Evolutionary conservation across 176 grass and related monocot genomes (phyloP).

Genomic region (Alloteropsis semialata): DNA sequence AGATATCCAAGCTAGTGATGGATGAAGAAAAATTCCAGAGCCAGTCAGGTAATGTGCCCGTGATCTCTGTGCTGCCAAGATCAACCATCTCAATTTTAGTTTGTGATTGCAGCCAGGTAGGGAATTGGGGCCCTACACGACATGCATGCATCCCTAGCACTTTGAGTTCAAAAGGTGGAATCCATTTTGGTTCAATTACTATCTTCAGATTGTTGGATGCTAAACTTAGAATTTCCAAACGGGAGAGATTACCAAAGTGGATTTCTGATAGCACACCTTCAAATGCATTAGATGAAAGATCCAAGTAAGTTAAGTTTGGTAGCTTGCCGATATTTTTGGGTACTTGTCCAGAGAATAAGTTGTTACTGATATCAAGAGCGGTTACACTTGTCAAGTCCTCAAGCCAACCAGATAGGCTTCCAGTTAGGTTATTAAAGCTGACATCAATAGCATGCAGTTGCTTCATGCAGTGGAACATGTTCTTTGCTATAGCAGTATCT

Average conservation of each 20-base stretch:
- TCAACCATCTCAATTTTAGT: background rate
- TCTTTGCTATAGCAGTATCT: background rate
- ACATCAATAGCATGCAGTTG: background rate
- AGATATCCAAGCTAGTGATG: background rate
- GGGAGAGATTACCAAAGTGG: background rate
- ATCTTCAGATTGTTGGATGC: background rate
- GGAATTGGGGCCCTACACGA: background rate
- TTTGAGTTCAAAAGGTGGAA: background rate
- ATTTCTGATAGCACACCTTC: background rate
- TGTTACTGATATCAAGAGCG: background rate
- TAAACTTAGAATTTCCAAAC: background rate
- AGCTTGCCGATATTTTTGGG: background rate
- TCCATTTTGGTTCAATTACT: background rate
- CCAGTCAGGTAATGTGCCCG: background rate
- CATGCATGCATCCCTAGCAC: background rate
- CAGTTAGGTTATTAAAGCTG: background rate
- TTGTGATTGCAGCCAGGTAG: conserved; percentile 1
- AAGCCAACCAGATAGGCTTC: background rate
- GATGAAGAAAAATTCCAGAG: conserved; percentile 4
- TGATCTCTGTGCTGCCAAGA: background rate
- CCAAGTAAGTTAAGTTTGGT: background rate
- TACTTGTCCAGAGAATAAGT: background rate
- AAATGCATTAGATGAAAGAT: conserved; percentile 3
- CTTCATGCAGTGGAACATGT: background rate
- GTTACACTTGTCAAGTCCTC: background rate